phyloP scores from a whole-genome alignment of 352 stramenopile genomes.

The Globisporangium radiosum region DNA sequence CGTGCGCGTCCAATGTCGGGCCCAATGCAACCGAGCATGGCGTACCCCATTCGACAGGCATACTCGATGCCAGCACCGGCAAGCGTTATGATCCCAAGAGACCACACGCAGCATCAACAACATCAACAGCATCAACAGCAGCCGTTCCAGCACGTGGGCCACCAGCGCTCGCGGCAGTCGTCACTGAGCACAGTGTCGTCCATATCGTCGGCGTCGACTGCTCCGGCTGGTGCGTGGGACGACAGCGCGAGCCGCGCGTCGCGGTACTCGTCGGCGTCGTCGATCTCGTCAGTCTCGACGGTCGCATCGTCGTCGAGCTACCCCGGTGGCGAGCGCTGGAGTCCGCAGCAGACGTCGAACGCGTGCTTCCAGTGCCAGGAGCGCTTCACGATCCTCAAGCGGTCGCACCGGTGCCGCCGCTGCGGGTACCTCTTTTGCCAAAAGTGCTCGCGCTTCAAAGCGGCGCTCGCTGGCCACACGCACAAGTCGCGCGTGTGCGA shows the following conservation, averaged over 20 bases:
- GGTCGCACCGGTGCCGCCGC: constrained; percentile 71
- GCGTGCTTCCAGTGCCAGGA: constrained; percentile 72
- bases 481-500: constrained; percentile 84
- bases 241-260: constrained; percentile 49
- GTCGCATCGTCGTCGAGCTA: constrained; percentile 23
- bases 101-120: background rate
- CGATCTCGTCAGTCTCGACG: constrained; percentile 35
- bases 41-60: constrained; percentile 8
- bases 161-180: constrained; percentile 34
- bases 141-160: constrained; percentile 5
- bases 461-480: constrained; percentile 66
- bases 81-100: constrained; percentile 8
- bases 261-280: constrained; percentile 53
- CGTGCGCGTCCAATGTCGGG: constrained; percentile 1
- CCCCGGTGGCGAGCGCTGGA: constrained; percentile 47
- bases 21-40: constrained; percentile 1
- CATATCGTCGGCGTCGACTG: constrained; percentile 6
- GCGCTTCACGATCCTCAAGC: constrained; percentile 77
- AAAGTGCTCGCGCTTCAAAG: constrained; percentile 78
- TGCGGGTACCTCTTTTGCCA: constrained; percentile 81
- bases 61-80: constrained; percentile 4
- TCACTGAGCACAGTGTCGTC: constrained; percentile 31
- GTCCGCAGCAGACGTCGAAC: constrained; percentile 62
- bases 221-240: constrained; percentile 14
- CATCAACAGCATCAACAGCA: constrained; percentile 1